Evolutionary conservation across 352 stramenopile genomes (phyloP).

Genomic region (Phytophthora aleatoria): DNA sequence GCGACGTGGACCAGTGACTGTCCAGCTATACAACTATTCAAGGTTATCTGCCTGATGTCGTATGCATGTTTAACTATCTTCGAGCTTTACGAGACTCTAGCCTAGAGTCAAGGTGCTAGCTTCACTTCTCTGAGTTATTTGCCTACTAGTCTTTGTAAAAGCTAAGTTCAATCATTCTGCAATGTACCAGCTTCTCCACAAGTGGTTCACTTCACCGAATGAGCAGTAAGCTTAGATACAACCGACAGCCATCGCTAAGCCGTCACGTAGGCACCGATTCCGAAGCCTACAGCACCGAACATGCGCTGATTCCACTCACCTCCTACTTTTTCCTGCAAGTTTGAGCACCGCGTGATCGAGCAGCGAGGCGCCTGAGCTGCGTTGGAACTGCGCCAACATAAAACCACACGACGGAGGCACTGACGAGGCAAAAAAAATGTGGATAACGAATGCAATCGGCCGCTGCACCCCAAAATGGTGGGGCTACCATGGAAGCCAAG

Average conservation of each 20-base stretch:
- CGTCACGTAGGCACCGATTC: conserved; percentile 59
- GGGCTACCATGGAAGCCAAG: conserved; percentile 57
- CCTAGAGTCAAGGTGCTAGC: too few species aligned
- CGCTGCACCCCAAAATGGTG: conserved; percentile 71
- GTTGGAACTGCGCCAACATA: conserved; percentile 55
- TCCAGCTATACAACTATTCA: too few species aligned
- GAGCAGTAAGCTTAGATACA: too few species aligned
- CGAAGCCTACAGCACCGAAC: conserved; percentile 70
- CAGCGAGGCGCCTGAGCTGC: conserved; percentile 36
- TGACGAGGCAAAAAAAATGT: conserved; percentile 60
- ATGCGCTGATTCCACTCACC: conserved; percentile 80
- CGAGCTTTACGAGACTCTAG: too few species aligned
- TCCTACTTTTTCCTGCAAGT: conserved; percentile 58
- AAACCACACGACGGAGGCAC: conserved; percentile 53
- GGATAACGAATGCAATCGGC: conserved; percentile 61
- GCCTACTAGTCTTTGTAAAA: too few species aligned
- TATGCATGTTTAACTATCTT: too few species aligned
- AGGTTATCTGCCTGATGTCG: too few species aligned
- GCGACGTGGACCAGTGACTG: too few species aligned
- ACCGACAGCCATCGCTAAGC: conserved; percentile 46
- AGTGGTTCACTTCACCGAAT: too few species aligned
- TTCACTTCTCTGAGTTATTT: too few species aligned
- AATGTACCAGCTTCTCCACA: too few species aligned
- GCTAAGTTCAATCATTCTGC: too few species aligned
- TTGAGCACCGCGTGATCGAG: conserved; percentile 69